phyloP scores from a whole-genome alignment of 1,139 yeast genomes.

The Debaryomyces psychrophilus region DNA sequence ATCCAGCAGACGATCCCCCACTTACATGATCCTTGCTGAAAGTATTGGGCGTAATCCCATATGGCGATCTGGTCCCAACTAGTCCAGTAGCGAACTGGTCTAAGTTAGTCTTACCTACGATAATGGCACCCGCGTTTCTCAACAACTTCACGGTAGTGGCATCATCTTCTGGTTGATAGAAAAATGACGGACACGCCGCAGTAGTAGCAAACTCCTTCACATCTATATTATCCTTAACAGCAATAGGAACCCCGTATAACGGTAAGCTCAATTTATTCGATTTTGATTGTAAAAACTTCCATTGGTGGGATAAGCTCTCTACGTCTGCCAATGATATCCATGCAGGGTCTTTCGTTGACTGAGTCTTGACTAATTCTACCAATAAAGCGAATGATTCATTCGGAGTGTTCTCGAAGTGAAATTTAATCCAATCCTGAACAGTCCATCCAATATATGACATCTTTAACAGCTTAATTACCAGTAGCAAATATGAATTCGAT shows the following conservation, averaged over 20 bases:
- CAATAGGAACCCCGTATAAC: slow-evolving; percentile 90
- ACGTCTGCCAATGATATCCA: slow-evolving; percentile 80
- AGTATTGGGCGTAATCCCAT: slow-evolving; percentile 82
- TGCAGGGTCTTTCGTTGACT: slow-evolving; percentile 66
- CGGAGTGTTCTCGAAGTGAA: slow-evolving; percentile 67
- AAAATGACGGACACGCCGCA: slow-evolving; percentile 90
- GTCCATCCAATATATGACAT: slow-evolving; percentile 41
- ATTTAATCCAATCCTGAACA: slow-evolving; percentile 64
- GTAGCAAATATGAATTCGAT: not conserved
- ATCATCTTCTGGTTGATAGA: slow-evolving; percentile 67
- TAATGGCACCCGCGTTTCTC: slow-evolving; percentile 84
- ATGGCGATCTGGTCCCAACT: slow-evolving; percentile 93
- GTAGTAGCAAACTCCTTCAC: slow-evolving; percentile 82
- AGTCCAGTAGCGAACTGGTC: slow-evolving; percentile 97
- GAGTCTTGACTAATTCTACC: slow-evolving; percentile 49
- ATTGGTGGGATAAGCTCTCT: slow-evolving; percentile 70
- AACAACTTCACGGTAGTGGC: slow-evolving; percentile 72
- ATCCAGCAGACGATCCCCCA: slow-evolving; percentile 97
- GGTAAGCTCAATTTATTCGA: slow-evolving; percentile 56
- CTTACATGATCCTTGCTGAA: slow-evolving; percentile 76
- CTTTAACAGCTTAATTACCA: not conserved
- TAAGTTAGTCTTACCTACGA: slow-evolving; percentile 88
- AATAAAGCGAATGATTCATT: slow-evolving; percentile 59
- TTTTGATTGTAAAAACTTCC: slow-evolving; percentile 72
- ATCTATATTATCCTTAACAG: slow-evolving; percentile 93